A percentile compares a stretch with the other conserved stretches of the same genome.
phyloP scores from a whole-genome alignment of 768 basidiomycete genomes.

The Tricholoma sp. region DNA sequence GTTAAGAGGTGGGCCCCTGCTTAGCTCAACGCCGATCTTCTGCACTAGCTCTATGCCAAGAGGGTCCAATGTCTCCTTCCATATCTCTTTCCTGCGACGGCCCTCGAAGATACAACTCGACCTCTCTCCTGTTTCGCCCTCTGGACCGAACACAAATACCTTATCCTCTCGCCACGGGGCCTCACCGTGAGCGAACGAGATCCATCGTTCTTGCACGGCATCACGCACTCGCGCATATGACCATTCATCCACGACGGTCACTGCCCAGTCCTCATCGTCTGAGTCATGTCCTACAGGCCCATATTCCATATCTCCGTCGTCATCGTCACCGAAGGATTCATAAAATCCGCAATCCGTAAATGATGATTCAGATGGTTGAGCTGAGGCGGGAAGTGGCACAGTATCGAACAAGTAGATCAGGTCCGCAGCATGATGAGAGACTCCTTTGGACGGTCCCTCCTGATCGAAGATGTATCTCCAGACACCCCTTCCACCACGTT shows the following conservation, averaged over 20 bases:
- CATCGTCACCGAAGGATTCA: slow-evolving; percentile 28
- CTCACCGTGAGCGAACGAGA: slow-evolving; percentile 70
- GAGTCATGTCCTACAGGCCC: slow-evolving; percentile 16
- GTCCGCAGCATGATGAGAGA: slow-evolving; percentile 69
- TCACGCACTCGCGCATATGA: slow-evolving; percentile 64
- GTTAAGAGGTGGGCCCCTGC: slow-evolving; percentile 50
- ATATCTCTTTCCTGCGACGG: slow-evolving; percentile 50
- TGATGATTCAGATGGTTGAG: slow-evolving; percentile 11
- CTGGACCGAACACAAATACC: slow-evolving; percentile 77
- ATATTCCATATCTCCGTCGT: slow-evolving; percentile 26
- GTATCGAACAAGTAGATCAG: slow-evolving; percentile 79
- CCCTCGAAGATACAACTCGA: slow-evolving; percentile 60
- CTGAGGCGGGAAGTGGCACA: slow-evolving; percentile 46
- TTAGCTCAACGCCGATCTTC: slow-evolving; percentile 70
- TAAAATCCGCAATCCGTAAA: slow-evolving; percentile 23
- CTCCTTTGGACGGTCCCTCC: slow-evolving; percentile 59
- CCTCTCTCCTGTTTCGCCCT: slow-evolving; percentile 77
- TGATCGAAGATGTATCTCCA: slow-evolving; percentile 85
- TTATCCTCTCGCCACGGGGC: slow-evolving; percentile 66
- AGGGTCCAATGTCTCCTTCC: slow-evolving; percentile 65
- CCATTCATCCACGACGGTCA: slow-evolving; percentile 59
- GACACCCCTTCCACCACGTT: slow-evolving; percentile 53
- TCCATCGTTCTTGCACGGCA: slow-evolving; percentile 69
- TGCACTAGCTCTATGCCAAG: slow-evolving; percentile 63
- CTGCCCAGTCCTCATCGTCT: slow-evolving; percentile 42